A percentile compares a stretch with the other conserved stretches of the same genome.
These are phyloP conservation scores for Zygoascus ofunaensis DNA, from an alignment of 805 yeast species.

Conservation along the genomic window DNA sequence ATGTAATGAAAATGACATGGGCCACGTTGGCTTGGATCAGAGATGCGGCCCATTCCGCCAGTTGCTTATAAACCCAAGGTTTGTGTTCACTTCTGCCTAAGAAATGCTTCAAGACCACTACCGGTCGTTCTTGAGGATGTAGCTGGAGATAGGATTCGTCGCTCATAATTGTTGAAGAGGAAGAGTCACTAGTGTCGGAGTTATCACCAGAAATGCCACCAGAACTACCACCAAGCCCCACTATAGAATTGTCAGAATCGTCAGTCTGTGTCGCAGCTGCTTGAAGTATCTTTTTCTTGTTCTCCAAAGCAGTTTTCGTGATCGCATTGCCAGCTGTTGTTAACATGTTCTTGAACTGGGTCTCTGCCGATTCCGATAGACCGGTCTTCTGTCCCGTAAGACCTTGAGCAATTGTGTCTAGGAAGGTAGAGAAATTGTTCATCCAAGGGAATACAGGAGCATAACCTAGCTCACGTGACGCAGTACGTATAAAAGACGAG, in stretches of 20 bases:
- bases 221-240: neutral
- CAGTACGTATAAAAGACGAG: constrained; percentile 50
- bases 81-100: constrained; percentile 46
- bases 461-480: constrained; percentile 77
- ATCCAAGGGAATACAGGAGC: constrained; percentile 93
- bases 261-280: constrained; percentile 7
- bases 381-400: constrained; percentile 92
- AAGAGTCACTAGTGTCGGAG: constrained; percentile 21
- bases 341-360: constrained; percentile 73
- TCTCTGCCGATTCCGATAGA: constrained; percentile 69
- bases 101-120: constrained; percentile 72
- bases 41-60: constrained; percentile 85
- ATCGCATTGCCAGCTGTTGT: constrained; percentile 63
- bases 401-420: constrained; percentile 83
- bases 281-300: constrained; percentile 6
- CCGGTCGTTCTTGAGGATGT: constrained; percentile 79
- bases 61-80: constrained; percentile 57
- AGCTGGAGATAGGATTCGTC: constrained; percentile 79
- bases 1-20: constrained; percentile 81
- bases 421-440: constrained; percentile 63
- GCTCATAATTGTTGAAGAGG: constrained; percentile 32
- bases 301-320: constrained; percentile 45
- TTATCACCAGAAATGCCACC: neutral
- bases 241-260: constrained; percentile 8
- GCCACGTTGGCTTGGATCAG: constrained; percentile 72